These are phyloP conservation scores for Lenzites betulinus DNA, from an alignment of 768 basidiomycete genomes.

Conservation along the genomic window DNA sequence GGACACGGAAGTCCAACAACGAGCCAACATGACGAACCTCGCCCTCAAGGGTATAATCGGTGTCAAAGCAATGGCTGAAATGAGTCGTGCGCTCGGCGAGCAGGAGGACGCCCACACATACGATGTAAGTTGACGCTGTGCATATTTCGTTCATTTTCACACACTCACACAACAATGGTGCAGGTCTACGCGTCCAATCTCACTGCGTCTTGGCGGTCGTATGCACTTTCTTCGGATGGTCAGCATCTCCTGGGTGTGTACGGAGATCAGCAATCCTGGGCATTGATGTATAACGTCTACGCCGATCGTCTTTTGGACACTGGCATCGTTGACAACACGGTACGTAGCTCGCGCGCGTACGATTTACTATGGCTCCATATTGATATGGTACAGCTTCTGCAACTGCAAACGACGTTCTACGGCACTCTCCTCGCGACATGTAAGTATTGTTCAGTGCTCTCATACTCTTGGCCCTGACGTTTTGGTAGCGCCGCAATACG, in stretches of 20 bases:
- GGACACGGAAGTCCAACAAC: slow-evolving; percentile 3
- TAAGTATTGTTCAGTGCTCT: background rate
- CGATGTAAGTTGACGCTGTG: slow-evolving; percentile 4
- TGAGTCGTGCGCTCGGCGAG: slow-evolving; percentile 15
- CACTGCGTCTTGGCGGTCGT: slow-evolving; percentile 8
- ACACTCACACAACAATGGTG: background rate
- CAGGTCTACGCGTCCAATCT: slow-evolving; percentile 10
- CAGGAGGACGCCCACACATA: slow-evolving; percentile 14
- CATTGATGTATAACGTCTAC: slow-evolving; percentile 20
- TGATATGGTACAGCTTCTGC: background rate
- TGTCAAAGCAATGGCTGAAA: slow-evolving; percentile 26
- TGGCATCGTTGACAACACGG: slow-evolving; percentile 4
- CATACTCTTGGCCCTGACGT: background rate
- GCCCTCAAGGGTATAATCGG: slow-evolving; percentile 28
- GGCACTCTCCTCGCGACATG: background rate
- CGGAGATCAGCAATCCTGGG: slow-evolving; percentile 14
- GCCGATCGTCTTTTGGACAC: slow-evolving; percentile 16
- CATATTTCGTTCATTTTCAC: too few species aligned
- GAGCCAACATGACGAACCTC: slow-evolving; percentile 26
- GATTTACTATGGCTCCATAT: too few species aligned
- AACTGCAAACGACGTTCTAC: slow-evolving; percentile 11
- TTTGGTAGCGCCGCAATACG: background rate
- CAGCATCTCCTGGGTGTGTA: slow-evolving; percentile 7
- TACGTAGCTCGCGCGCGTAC: background rate
- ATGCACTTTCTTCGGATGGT: slow-evolving; percentile 7